These are phyloP conservation scores for Protomyces inouyei DNA, from an alignment of 1,139 yeast species.

Conservation along the genomic window DNA sequence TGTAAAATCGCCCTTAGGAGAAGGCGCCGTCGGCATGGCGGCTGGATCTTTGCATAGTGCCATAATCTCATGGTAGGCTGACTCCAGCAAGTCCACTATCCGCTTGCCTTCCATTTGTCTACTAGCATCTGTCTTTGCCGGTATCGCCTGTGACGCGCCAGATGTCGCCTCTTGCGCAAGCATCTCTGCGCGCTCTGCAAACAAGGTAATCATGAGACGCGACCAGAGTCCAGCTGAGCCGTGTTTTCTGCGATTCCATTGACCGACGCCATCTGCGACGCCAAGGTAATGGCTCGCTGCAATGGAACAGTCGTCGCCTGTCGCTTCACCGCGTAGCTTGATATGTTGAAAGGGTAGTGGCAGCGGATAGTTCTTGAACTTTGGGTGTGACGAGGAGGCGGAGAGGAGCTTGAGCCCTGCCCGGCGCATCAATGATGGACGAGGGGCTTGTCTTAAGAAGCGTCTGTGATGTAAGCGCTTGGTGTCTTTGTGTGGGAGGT, in stretches of 20 bases:
- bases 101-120: background rate
- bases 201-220: conserved; percentile 23
- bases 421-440: background rate
- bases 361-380: conserved; percentile 23
- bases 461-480: too few species aligned
- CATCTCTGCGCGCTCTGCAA: conserved; percentile 15
- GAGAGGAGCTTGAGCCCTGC: conserved; percentile 7
- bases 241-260: conserved; percentile 30
- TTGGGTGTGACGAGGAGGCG: conserved; percentile 21
- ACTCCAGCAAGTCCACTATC: conserved; percentile 15
- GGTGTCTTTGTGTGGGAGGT: too few species aligned
- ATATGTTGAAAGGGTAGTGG: conserved; percentile 20
- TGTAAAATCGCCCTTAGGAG: conserved; percentile 19
- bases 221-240: conserved; percentile 32
- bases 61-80: conserved; percentile 17
- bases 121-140: background rate
- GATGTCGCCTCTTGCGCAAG: background rate
- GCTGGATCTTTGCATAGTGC: conserved; percentile 23
- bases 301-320: conserved; percentile 21
- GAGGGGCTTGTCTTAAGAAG: too few species aligned
- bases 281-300: conserved; percentile 17
- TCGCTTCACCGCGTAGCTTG: conserved; percentile 17
- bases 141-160: too few species aligned
- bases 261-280: conserved; percentile 32
- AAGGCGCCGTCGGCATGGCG: conserved; percentile 19